Conservation (phyloP, 78 protist species). For the Bodo saltans region DNA sequence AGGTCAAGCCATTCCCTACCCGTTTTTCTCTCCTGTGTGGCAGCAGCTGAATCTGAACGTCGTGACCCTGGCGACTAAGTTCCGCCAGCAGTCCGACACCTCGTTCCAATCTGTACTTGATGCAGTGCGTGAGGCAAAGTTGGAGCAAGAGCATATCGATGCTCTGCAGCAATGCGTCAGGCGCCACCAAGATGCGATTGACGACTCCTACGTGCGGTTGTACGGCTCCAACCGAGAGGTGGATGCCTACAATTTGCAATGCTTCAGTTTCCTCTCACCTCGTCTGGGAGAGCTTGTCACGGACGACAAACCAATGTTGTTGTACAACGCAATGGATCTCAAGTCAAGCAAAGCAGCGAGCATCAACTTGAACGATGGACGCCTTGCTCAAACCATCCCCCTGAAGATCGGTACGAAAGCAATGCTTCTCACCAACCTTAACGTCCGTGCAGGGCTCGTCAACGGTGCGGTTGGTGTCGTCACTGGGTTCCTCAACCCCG, state of each 20-base stretch:
- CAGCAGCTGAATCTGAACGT: not conserved
- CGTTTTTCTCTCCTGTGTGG: not conserved
- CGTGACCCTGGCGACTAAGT: not conserved
- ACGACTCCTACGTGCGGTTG: not conserved
- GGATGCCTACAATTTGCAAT: not conserved
- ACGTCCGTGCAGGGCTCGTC: conserved; percentile 36
- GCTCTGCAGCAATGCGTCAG: too few species aligned
- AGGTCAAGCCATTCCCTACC: not conserved
- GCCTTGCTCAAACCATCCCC: not conserved
- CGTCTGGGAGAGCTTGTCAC: too few species aligned
- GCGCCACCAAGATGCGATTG: too few species aligned
- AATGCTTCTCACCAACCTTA: conserved; percentile 45
- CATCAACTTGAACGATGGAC: too few species aligned
- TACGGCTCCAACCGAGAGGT: not conserved
- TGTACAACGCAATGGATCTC: not conserved
- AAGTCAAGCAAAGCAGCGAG: too few species aligned
- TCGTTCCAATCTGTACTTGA: not conserved
- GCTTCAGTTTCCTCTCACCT: not conserved
- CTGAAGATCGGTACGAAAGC: conserved; percentile 48
- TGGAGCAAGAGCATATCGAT: too few species aligned
- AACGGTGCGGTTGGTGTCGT: conserved; percentile 56
- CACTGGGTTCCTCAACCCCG: conserved; percentile 20
- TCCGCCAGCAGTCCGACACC: conserved; percentile 6
- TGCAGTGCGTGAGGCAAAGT: conserved; percentile 1
- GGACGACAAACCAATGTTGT: not conserved